phyloP scores from a whole-genome alignment of 345 rosid species.

The Eucalyptus viminalis region DNA sequence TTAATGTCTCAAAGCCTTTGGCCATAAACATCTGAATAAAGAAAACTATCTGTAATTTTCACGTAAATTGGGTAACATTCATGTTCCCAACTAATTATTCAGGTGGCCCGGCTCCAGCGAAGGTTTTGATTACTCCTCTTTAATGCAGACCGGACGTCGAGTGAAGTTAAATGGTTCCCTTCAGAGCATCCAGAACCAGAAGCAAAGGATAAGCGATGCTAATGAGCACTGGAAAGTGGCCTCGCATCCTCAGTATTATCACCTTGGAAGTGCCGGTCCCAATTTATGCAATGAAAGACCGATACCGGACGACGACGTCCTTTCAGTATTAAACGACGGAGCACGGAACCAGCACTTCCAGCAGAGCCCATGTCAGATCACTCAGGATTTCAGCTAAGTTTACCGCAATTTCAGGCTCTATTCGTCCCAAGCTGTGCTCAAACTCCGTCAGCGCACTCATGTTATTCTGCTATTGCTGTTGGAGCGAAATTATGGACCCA shows the following conservation, averaged over 20 bases:
- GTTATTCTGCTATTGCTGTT: not conserved
- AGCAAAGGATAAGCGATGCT: not conserved
- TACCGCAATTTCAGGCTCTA: not conserved
- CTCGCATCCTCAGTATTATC: no score
- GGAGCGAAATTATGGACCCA: conserved; percentile 9
- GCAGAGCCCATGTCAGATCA: conserved; percentile 5
- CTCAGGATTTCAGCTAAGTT: conserved; percentile 1
- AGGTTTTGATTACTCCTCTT: not conserved
- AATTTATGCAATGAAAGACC: no score
- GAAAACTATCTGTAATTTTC: no score
- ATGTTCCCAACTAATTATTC: not conserved
- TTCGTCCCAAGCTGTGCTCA: not conserved
- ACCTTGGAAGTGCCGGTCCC: no score
- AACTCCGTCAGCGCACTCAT: not conserved
- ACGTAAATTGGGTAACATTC: not conserved
- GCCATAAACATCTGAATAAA: no score
- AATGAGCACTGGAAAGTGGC: not conserved
- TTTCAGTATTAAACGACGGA: conserved; percentile 6
- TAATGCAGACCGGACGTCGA: not conserved
- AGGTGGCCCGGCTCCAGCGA: not conserved
- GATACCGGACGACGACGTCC: conserved; percentile 4
- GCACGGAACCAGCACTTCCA: conserved; percentile 4
- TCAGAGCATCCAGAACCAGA: not conserved
- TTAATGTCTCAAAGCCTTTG: no score
- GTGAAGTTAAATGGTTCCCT: not conserved